Conservation (phyloP, 148 eudicot genomes). For the Pharnaceum exiguum region DNA sequence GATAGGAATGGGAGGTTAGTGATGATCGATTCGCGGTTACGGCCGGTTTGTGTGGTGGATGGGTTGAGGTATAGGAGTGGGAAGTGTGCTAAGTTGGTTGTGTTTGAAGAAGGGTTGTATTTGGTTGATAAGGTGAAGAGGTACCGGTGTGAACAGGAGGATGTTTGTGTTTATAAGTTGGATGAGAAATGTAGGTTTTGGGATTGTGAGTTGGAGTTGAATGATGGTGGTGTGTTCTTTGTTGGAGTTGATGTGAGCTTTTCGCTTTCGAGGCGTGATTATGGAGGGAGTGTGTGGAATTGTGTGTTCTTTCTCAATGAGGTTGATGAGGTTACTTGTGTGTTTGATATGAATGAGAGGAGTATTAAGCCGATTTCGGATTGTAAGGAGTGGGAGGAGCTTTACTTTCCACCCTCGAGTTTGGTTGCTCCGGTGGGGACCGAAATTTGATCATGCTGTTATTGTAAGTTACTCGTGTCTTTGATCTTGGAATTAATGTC, state of each 20-base stretch:
- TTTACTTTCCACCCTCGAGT: constrained; percentile 4
- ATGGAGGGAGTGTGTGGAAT: not conserved
- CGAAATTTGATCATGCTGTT: not conserved
- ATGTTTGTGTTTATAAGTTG: constrained; percentile 22
- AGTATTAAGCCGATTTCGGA: not conserved
- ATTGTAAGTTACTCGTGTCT: not conserved
- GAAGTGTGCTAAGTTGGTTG: not conserved
- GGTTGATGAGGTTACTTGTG: not conserved
- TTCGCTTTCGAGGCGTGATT: not conserved
- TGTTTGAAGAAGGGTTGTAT: constrained; percentile 12
- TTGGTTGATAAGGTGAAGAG: constrained; percentile 1
- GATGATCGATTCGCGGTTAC: constrained; percentile 14
- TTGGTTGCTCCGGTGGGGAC: not conserved
- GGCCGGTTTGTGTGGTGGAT: constrained; percentile 5
- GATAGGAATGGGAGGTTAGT: constrained; percentile 16
- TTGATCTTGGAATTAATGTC: not conserved
- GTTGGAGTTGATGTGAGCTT: constrained; percentile 2
- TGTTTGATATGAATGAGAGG: constrained; percentile 4
- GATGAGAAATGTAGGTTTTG: constrained; percentile 26
- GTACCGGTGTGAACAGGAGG: too few relatives aligned
- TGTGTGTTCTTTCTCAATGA: constrained; percentile 2
- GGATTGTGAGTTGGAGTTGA: constrained; percentile 20
- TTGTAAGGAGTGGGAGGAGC: not conserved
- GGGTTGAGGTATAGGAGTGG: constrained; percentile 17
- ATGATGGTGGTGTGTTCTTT: not conserved